phyloP scores from a whole-genome alignment of 257 asterid species.

The Nemophila menziesii region DNA sequence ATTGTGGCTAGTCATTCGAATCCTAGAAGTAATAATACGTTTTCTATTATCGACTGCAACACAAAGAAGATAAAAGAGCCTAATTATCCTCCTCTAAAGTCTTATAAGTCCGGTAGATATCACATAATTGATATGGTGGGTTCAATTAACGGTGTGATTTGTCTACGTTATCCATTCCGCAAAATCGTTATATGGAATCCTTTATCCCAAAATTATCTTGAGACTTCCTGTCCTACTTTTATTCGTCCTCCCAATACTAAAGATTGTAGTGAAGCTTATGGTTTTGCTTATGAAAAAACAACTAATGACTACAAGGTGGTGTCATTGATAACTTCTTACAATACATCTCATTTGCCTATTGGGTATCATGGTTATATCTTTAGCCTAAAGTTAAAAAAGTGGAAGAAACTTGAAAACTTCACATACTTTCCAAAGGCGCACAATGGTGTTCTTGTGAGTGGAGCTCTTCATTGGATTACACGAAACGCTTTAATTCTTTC shows the following conservation, averaged over 20 bases:
- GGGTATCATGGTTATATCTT: background rate
- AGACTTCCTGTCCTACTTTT: background rate
- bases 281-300: background rate
- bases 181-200: constrained; percentile 4
- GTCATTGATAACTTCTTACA: background rate
- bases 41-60: background rate
- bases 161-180: background rate
- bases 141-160: background rate
- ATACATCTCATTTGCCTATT: too few relatives aligned
- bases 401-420: background rate
- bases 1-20: background rate
- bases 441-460: background rate
- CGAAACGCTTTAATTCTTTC: background rate
- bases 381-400: background rate
- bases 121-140: background rate
- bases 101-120: too few relatives aligned
- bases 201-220: background rate
- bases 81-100: background rate
- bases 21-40: background rate
- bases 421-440: too few relatives aligned
- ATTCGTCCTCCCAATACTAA: background rate
- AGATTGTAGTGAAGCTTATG: background rate
- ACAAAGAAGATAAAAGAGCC: background rate
- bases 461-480: background rate
- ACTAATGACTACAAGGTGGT: background rate